These are phyloP conservation scores for Aureobasidium melanogenum DNA, from an alignment of 2,329 filamentous ascomycete genomes.

Conservation along the genomic window DNA sequence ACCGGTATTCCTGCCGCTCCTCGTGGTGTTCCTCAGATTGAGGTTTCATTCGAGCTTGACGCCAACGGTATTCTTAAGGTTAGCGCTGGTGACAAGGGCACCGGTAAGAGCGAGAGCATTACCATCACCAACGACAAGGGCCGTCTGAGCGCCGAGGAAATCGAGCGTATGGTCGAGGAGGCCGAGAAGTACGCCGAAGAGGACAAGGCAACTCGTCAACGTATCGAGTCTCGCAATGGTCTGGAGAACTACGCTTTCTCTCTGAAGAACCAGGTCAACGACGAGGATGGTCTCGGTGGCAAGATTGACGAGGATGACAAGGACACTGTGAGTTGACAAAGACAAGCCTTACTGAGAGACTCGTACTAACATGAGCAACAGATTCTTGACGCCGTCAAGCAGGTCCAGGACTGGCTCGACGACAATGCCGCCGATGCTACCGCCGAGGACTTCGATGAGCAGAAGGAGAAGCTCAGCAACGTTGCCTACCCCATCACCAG, in stretches of 20 bases:
- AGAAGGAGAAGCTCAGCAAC: slow-evolving; percentile 97
- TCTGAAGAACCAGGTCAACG: slow-evolving; percentile 98
- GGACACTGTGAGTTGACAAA: slow-evolving; percentile 61
- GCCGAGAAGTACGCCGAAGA: slow-evolving; percentile 98
- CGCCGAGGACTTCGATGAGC: slow-evolving; percentile 96
- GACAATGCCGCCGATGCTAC: slow-evolving; percentile 80
- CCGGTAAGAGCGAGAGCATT: slow-evolving; percentile 93
- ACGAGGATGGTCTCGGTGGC: slow-evolving; percentile 91
- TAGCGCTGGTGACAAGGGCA: slow-evolving; percentile 92
- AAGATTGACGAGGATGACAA: slow-evolving; percentile 99
- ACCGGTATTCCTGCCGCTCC: slow-evolving; percentile 91
- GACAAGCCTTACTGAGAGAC: not conserved
- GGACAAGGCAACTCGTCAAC: slow-evolving; percentile 95
- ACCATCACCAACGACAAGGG: slow-evolving; percentile 99
- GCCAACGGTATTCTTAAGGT: slow-evolving; percentile 98
- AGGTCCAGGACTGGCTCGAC: slow-evolving; percentile 92
- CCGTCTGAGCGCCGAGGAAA: slow-evolving; percentile 90
- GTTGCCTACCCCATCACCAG: slow-evolving; percentile 98
- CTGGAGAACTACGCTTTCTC: slow-evolving; percentile 99
- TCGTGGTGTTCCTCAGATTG: slow-evolving; percentile 94
- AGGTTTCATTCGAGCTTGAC: slow-evolving; percentile 95
- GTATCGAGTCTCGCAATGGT: slow-evolving; percentile 91
- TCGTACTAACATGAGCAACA: slow-evolving; percentile 33
- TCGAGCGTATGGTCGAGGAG: slow-evolving; percentile 97
- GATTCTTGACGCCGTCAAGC: slow-evolving; percentile 93